A percentile compares a stretch with the other conserved stretches of the same genome.
Evolutionary conservation across 352 stramenopile species (phyloP).

Genomic region (Globisporangium uncinulatum): DNA sequence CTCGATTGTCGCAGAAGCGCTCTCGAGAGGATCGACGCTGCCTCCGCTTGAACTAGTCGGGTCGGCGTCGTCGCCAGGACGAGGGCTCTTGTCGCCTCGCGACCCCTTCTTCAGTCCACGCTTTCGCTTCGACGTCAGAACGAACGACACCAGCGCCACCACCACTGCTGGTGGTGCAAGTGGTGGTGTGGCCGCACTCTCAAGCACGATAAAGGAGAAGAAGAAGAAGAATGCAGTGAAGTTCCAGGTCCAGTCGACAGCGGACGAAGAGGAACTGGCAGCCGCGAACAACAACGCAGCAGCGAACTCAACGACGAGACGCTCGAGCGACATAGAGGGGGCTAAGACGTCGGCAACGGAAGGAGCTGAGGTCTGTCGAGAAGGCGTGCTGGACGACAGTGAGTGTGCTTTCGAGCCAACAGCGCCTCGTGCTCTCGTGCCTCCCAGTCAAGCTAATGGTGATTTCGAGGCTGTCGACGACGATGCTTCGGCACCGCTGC

Average conservation of each 20-base stretch:
- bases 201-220: not conserved
- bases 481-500: too few species aligned
- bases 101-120: conserved; percentile 68
- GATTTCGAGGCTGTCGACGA: too few species aligned
- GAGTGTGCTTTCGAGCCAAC: too few species aligned
- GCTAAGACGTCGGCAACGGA: not conserved
- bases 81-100: conserved; percentile 25
- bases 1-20: conserved; percentile 47
- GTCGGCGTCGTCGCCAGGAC: conserved; percentile 2
- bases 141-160: not conserved
- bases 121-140: conserved; percentile 35
- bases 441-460: too few species aligned
- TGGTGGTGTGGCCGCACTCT: not conserved
- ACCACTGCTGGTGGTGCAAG: not conserved
- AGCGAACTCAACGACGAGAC: not conserved
- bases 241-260: not conserved
- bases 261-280: not conserved
- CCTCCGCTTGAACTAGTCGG: conserved; percentile 22
- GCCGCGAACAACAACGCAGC: not conserved
- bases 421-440: too few species aligned
- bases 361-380: too few species aligned
- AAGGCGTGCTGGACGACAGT: too few species aligned
- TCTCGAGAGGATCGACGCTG: conserved; percentile 38
- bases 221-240: conserved; percentile 13
- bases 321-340: not conserved